Conservation (phyloP, 495 filamentous ascomycete genomes). For the Penicillium pulvis region DNA sequence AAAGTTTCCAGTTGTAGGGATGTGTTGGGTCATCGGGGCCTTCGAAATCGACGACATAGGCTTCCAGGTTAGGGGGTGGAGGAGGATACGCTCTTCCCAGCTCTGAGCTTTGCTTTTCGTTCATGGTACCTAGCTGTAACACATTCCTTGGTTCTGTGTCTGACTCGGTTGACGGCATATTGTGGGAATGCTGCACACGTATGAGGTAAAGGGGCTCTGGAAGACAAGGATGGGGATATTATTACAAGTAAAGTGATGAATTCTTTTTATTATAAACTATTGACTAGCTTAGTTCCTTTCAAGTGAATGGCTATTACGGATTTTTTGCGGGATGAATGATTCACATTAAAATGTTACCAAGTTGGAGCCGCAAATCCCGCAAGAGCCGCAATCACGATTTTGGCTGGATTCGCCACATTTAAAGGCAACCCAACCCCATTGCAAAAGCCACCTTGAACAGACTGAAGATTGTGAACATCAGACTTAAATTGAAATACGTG, state of each 20-base stretch:
- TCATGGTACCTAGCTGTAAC: conserved; percentile 1
- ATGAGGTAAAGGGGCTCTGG: not conserved
- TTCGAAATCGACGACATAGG: conserved; percentile 57
- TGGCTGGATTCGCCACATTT: no score
- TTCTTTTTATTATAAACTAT: no score
- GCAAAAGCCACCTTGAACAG: not conserved
- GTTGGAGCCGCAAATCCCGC: conserved; percentile 7
- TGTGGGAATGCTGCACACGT: not conserved
- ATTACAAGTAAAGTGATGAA: not conserved
- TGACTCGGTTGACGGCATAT: not conserved
- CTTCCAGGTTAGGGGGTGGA: conserved; percentile 36
- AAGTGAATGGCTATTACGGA: not conserved
- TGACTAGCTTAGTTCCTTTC: not conserved
- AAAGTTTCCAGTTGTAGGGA: conserved; percentile 54
- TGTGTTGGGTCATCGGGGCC: conserved; percentile 51
- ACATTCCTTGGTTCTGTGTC: not conserved
- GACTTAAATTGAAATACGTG: not conserved
- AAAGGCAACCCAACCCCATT: no score
- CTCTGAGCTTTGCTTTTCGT: conserved; percentile 28
- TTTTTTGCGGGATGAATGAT: not conserved
- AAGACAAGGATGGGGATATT: not conserved
- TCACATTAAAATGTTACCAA: not conserved
- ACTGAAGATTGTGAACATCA: not conserved
- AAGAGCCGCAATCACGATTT: not conserved
- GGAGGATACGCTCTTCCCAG: conserved; percentile 47